A percentile compares a stretch with the other conserved stretches of the same genome.
These are phyloP conservation scores for Daldinia eschscholtzii DNA, from an alignment of 2,329 filamentous ascomycete genomes.

Conservation along the genomic window DNA sequence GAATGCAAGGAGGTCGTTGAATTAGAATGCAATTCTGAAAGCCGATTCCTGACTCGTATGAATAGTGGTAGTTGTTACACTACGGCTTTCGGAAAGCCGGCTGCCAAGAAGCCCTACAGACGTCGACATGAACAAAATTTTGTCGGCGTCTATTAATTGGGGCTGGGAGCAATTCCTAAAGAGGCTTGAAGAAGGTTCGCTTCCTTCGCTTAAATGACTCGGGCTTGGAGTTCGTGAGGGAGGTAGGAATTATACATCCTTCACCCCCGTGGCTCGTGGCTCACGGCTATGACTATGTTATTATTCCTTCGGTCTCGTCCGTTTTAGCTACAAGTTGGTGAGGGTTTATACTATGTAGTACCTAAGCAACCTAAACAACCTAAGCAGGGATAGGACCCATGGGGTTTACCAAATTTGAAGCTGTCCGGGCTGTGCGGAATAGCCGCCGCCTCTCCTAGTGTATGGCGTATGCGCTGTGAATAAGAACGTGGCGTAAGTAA, in stretches of 20 bases:
- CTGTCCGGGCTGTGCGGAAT: neutral
- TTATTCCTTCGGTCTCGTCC: conserved; percentile 1
- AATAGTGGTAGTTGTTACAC: conserved; percentile 4
- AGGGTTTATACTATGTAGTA: neutral
- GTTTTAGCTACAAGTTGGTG: neutral
- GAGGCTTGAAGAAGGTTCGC: conserved; percentile 1
- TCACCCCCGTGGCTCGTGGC: neutral
- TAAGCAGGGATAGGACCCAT: neutral
- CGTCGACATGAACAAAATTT: conserved; percentile 12
- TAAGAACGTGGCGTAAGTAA: neutral
- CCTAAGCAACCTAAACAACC: too few species aligned
- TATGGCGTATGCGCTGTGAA: neutral
- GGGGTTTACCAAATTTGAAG: conserved; percentile 1
- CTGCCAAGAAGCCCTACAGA: conserved; percentile 4
- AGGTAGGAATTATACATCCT: neutral
- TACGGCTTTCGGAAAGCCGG: conserved; percentile 31
- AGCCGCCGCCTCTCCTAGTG: neutral
- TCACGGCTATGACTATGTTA: neutral
- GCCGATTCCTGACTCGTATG: conserved; percentile 21
- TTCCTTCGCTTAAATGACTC: conserved; percentile 5
- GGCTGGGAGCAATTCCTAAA: conserved; percentile 4
- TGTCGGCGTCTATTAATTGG: conserved; percentile 14
- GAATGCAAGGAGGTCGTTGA: conserved; percentile 36
- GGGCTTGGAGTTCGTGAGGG: neutral
- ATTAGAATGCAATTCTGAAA: conserved; percentile 16